These are phyloP conservation scores for Aspergillus costaricaensis DNA, from an alignment of 2,329 filamentous ascomycete species.

Conservation along the genomic window DNA sequence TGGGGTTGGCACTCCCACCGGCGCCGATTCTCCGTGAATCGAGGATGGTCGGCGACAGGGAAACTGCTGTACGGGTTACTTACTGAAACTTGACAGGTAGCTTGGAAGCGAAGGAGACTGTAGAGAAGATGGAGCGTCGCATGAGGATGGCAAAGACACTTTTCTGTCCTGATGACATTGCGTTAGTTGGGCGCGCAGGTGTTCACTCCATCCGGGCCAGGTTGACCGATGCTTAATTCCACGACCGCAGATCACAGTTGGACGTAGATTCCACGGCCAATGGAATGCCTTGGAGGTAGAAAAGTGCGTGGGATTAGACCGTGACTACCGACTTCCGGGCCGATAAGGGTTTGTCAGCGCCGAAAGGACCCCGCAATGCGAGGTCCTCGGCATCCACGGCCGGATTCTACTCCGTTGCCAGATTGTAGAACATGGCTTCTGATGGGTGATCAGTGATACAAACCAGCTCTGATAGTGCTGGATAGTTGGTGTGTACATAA, in stretches of 20 bases:
- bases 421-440: not conserved
- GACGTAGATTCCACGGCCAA: not conserved
- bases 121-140: not conserved
- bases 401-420: not conserved
- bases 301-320: slow-evolving; percentile 15
- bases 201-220: not conserved
- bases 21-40: not conserved
- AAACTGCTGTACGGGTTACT: not conserved
- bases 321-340: slow-evolving; percentile 22
- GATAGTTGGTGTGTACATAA: too few relatives aligned
- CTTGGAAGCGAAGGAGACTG: not conserved
- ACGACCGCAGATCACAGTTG: not conserved
- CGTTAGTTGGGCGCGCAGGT: not conserved
- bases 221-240: slow-evolving; percentile 11
- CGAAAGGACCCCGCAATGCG: slow-evolving; percentile 19
- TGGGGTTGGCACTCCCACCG: not conserved
- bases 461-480: too few relatives aligned
- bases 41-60: not conserved
- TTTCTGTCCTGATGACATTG: not conserved
- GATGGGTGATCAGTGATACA: too few relatives aligned
- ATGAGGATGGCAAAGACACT: not conserved
- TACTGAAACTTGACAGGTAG: not conserved
- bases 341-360: slow-evolving; percentile 16
- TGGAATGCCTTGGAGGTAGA: not conserved
- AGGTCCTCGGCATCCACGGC: not conserved